Conservation (phyloP, 495 filamentous ascomycete species). For the Penicillium maclennaniae region DNA sequence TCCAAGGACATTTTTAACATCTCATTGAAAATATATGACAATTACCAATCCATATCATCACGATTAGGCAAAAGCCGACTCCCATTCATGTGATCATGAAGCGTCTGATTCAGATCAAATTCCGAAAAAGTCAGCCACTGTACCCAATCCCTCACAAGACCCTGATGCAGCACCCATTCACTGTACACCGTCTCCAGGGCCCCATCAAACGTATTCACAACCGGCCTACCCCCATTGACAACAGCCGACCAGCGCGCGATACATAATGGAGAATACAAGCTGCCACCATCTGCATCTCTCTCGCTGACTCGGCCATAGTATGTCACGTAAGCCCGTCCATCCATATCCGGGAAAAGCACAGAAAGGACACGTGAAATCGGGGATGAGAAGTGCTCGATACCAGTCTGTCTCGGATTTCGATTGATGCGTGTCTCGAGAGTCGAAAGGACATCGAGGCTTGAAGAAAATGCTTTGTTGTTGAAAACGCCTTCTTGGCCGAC, state of each 20-base stretch:
- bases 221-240: constrained; percentile 1
- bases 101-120: constrained; percentile 9
- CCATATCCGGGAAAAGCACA: constrained; percentile 2
- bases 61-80: constrained; percentile 1
- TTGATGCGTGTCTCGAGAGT: constrained; percentile 3
- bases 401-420: background rate
- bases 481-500: constrained; percentile 5
- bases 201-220: background rate
- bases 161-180: constrained; percentile 6
- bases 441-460: constrained; percentile 6
- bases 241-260: background rate
- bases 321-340: background rate
- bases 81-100: constrained; percentile 8
- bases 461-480: constrained; percentile 4
- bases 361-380: background rate
- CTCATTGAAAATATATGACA: too few relatives aligned
- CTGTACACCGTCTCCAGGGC: background rate
- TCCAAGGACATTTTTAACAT: too few relatives aligned
- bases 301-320: background rate
- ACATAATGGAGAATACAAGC: background rate
- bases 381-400: background rate
- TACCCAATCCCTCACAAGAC: constrained; percentile 5
- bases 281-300: background rate
- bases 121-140: constrained; percentile 4
- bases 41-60: background rate